Conservation (phyloP, 345 rosid species). For the Salix udensis region DNA sequence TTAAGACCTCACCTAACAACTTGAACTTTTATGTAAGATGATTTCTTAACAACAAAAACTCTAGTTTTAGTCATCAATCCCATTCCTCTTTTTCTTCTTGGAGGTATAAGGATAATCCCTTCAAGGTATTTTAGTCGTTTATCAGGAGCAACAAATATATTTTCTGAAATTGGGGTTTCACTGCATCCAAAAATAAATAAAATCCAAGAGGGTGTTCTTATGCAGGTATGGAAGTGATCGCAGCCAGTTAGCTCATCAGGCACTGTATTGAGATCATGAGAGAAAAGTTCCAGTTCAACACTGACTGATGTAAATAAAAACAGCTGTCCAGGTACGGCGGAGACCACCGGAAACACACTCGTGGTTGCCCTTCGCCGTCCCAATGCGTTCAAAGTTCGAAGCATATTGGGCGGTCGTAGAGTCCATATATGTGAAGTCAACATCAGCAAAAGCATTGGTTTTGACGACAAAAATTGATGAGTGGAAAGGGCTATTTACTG, state of each 20-base stretch:
- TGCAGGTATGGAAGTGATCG: neutral
- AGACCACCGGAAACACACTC: neutral
- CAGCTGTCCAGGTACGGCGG: neutral
- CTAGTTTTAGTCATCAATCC: neutral
- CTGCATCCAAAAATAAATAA: no score
- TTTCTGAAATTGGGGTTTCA: no score
- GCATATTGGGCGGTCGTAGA: neutral
- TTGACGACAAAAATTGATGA: neutral
- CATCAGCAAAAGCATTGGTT: neutral
- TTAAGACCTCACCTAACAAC: no score
- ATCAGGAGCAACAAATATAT: accelerated
- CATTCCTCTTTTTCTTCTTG: neutral
- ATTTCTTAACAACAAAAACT: neutral
- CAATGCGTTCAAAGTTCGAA: neutral
- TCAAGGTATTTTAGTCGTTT: neutral
- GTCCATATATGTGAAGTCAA: neutral
- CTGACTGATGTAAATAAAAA: neutral
- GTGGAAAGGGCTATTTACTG: neutral
- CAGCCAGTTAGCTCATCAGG: neutral
- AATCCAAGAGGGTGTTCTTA: no score
- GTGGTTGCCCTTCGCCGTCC: neutral
- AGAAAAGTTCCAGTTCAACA: neutral
- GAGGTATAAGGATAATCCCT: neutral
- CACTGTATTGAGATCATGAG: neutral
- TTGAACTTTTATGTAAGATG: no score